phyloP scores from a whole-genome alignment of 2,329 filamentous ascomycete species.

The Pezicula radicicola region DNA sequence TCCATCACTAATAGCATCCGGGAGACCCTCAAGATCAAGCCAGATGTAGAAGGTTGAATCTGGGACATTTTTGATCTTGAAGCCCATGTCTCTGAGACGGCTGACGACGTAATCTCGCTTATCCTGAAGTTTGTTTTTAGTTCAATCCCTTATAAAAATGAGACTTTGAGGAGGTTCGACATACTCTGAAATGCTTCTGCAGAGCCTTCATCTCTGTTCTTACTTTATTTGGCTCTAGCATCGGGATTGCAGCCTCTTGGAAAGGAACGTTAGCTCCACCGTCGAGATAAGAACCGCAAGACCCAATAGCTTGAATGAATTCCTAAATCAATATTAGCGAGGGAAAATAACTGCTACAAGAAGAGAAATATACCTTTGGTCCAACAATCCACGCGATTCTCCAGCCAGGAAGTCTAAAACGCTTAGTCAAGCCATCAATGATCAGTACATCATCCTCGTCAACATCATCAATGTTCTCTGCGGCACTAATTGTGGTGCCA shows the following conservation, averaged over 20 bases:
- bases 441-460: slow-evolving; percentile 89
- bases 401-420: slow-evolving; percentile 94
- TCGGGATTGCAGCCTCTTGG: slow-evolving; percentile 87
- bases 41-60: slow-evolving; percentile 95
- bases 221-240: slow-evolving; percentile 86
- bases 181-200: slow-evolving; percentile 76
- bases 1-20: slow-evolving; percentile 83
- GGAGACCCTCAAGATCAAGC: slow-evolving; percentile 66
- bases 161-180: slow-evolving; percentile 14
- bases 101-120: slow-evolving; percentile 91
- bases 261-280: slow-evolving; percentile 94
- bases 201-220: slow-evolving; percentile 84
- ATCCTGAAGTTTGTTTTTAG: slow-evolving; percentile 41
- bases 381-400: slow-evolving; percentile 95
- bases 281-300: slow-evolving; percentile 90
- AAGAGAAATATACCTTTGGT: slow-evolving; percentile 55
- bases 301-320: slow-evolving; percentile 90
- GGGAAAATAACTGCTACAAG: neutral
- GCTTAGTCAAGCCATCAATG: slow-evolving; percentile 94
- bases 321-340: slow-evolving; percentile 43
- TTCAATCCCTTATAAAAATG: neutral
- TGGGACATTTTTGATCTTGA: slow-evolving; percentile 78
- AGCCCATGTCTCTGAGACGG: slow-evolving; percentile 81
- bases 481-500: slow-evolving; percentile 82
- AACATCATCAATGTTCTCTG: slow-evolving; percentile 86